phyloP scores from a whole-genome alignment of 2,329 filamentous ascomycete genomes.

The Xylariaceae sp. region DNA sequence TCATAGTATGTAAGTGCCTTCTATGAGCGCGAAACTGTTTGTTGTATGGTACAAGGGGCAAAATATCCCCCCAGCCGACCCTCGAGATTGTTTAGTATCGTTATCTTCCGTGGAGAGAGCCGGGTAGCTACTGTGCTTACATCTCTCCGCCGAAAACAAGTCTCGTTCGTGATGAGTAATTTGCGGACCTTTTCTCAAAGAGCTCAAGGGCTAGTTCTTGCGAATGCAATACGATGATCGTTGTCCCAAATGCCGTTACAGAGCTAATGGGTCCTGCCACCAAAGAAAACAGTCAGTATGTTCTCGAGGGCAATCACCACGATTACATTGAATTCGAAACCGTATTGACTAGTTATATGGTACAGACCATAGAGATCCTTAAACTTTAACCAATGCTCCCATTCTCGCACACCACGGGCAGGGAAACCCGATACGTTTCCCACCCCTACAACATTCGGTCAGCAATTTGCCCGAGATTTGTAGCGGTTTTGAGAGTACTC shows the following conservation, averaged over 20 bases:
- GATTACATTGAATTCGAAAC: no score
- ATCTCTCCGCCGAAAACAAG: slow-evolving; percentile 38
- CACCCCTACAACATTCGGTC: no score
- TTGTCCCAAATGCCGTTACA: slow-evolving; percentile 49
- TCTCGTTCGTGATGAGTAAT: slow-evolving; percentile 42
- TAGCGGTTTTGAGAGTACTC: no score
- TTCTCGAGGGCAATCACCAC: not conserved
- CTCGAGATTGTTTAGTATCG: slow-evolving; percentile 7
- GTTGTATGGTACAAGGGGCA: slow-evolving; percentile 36
- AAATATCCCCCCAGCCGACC: slow-evolving; percentile 33
- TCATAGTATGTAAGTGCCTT: slow-evolving; percentile 37
- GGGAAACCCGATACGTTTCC: slow-evolving; percentile 61
- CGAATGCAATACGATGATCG: slow-evolving; percentile 50
- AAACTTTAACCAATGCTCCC: slow-evolving; percentile 50
- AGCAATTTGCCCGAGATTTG: no score
- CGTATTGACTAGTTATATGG: no score
- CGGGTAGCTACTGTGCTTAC: not conserved
- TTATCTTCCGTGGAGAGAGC: not conserved
- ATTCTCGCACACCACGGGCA: slow-evolving; percentile 43
- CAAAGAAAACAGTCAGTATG: not conserved
- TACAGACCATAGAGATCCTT: slow-evolving; percentile 45
- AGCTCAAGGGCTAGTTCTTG: slow-evolving; percentile 45
- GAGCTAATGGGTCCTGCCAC: slow-evolving; percentile 46
- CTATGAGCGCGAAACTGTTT: slow-evolving; percentile 34
- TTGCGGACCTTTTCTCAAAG: slow-evolving; percentile 44